phyloP scores from a whole-genome alignment of 306 rosid genomes.

The Rosa rugosa region DNA sequence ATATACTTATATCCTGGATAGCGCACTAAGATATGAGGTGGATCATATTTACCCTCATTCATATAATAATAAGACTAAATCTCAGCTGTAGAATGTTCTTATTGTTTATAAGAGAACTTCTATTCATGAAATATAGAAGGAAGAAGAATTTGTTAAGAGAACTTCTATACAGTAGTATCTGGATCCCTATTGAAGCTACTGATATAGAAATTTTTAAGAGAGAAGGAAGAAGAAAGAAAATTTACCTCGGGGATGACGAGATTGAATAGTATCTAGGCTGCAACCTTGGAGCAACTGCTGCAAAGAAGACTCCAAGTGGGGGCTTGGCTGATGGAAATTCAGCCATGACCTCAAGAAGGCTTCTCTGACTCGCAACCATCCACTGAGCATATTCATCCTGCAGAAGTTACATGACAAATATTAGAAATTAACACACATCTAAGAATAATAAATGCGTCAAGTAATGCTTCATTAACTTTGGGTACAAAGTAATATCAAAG shows the following conservation, averaged over 20 bases:
- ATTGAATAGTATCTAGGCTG: constrained; percentile 96
- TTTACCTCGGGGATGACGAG: constrained; percentile 87
- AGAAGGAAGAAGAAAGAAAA: neutral
- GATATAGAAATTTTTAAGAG: neutral
- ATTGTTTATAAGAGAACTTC: neutral
- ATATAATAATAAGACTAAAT: neutral
- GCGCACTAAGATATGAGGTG: neutral
- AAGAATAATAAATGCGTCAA: constrained; percentile 10
- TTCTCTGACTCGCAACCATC: constrained; percentile 83
- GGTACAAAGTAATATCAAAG: neutral
- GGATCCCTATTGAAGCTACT: neutral
- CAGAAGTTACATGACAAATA: constrained; percentile 19
- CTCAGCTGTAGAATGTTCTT: neutral
- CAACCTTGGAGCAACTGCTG: constrained; percentile 87
- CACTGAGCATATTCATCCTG: constrained; percentile 96
- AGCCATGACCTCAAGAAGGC: constrained; percentile 95
- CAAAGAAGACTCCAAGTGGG: constrained; percentile 89
- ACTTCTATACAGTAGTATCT: neutral
- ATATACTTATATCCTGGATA: neutral
- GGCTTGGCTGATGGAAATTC: constrained; percentile 84
- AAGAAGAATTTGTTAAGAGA: too few relatives aligned
- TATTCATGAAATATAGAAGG: neutral
- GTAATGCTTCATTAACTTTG: neutral
- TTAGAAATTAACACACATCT: constrained; percentile 20
- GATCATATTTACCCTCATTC: neutral